Evolutionary conservation across 1,139 yeast species (phyloP), one percentile per base, ranked within the genome.

Genomic region (Yamadazyma mexicana): DNA sequence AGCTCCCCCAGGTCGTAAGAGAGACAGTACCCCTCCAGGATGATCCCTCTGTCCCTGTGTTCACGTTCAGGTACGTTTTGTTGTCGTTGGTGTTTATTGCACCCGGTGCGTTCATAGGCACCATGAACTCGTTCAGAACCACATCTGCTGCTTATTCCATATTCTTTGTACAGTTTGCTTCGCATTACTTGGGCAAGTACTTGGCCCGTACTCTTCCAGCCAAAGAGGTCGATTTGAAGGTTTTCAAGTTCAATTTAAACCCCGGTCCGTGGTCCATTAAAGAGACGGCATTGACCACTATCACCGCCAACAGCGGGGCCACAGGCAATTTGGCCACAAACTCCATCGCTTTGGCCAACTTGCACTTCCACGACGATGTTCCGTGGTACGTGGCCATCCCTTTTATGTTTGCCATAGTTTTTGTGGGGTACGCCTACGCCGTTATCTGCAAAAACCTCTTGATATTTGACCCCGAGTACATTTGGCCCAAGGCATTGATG

Each of bases 231-330:
- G 38, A 35, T 11, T 16, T 37, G 23, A 32, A 31, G 24, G n/a
- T 29, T 3, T 20, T 39, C 24, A 34, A 27, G 23, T 42, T 42
- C 39, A 39, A 26, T 29, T 32, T 39, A 18, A 71, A 71, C 40
- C 76, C 77, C 0, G 73, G 75, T 1, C 77, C 77, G 1, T 72
- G 75, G 75, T 56, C 73, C 2, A 64, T 71, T 23, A 69, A 70
- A 39, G 77, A 73, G 48, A 62, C 74, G 0, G 73, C 71, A 0
- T 48, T 69, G 52, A 62, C 70, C 9, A 69, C 77, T 2, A 58
- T 72, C 17, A 67, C 76, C 1, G 76, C 76, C 1, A 69, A 67
- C 25, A 63, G 70, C 38, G 70, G 76, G 11, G 76, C 77, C 7
- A 71, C 76, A 0, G 76, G 75, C 2, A 70, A 68, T 39, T 58